phyloP scores from a whole-genome alignment of 805 yeast genomes.

The Hanseniaspora occidentalis region DNA sequence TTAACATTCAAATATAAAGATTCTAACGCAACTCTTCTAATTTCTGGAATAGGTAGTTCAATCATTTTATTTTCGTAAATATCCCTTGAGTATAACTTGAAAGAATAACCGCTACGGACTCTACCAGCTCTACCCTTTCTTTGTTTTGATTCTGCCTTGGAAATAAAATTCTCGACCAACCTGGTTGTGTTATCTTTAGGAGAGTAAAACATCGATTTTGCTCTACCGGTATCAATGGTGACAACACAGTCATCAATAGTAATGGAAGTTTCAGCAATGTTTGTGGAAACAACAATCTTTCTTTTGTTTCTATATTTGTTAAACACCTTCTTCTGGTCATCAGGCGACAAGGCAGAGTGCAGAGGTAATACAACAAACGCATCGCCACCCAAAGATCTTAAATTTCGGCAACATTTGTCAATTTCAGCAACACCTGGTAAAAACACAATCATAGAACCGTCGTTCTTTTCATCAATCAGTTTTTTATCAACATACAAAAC shows the following conservation, averaged over 20 bases:
- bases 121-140: slow-evolving; percentile 99
- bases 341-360: slow-evolving; percentile 77
- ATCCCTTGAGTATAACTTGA: slow-evolving; percentile 58
- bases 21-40: slow-evolving; percentile 71
- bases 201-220: slow-evolving; percentile 66
- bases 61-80: slow-evolving; percentile 47
- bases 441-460: slow-evolving; percentile 74
- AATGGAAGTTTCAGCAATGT: slow-evolving; percentile 94
- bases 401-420: slow-evolving; percentile 34
- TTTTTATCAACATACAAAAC: slow-evolving; percentile 40
- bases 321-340: slow-evolving; percentile 74
- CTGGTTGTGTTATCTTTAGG: slow-evolving; percentile 53
- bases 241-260: slow-evolving; percentile 93
- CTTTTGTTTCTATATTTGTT: slow-evolving; percentile 42
- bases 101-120: slow-evolving; percentile 72
- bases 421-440: slow-evolving; percentile 90
- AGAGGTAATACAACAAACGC: slow-evolving; percentile 49
- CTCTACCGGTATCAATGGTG: slow-evolving; percentile 80
- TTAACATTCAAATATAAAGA: slow-evolving; percentile 74
- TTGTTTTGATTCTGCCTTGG: slow-evolving; percentile 80
- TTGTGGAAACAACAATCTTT: slow-evolving; percentile 80
- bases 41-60: slow-evolving; percentile 77
- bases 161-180: slow-evolving; percentile 73
- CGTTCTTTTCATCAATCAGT: slow-evolving; percentile 28
- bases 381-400: slow-evolving; percentile 10